Percentiles rank a stretch among this genome's conserved stretches.
Evolutionary conservation across 2,329 filamentous ascomycete genomes (phyloP).

Genomic region (Teratosphaeria zuluensis): DNA sequence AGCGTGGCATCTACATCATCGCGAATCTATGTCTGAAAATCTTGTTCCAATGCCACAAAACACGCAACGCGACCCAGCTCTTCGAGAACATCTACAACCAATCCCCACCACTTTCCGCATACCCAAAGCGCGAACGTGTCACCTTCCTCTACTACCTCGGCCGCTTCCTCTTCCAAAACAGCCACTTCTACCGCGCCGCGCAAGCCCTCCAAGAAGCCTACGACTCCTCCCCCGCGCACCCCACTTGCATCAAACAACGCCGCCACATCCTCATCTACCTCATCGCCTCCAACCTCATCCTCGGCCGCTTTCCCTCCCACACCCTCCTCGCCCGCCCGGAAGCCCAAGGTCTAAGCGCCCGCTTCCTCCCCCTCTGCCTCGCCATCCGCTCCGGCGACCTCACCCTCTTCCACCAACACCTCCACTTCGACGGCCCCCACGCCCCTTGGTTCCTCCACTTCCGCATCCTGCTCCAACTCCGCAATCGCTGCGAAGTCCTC

Average conservation of each 20-base stretch:
- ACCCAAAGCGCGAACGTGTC: constrained; percentile 76
- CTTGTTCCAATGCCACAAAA: constrained; percentile 78
- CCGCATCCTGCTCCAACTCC: constrained; percentile 65
- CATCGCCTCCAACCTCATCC: constrained; percentile 69
- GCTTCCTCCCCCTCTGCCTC: constrained; percentile 63
- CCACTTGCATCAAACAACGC: constrained; percentile 54
- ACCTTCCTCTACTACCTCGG: constrained; percentile 94
- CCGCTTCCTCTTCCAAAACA: constrained; percentile 77
- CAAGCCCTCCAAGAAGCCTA: constrained; percentile 72
- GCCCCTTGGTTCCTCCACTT: constrained; percentile 66
- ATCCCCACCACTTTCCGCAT: constrained; percentile 69
- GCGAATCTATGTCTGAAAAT: constrained; percentile 85
- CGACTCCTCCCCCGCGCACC: constrained; percentile 52
- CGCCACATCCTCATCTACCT: constrained; percentile 74
- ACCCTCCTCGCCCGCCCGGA: constrained; percentile 61
- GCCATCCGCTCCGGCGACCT: constrained; percentile 69
- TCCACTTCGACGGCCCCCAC: constrained; percentile 45
- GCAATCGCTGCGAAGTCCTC: constrained; percentile 67
- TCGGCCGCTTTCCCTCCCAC: constrained; percentile 70
- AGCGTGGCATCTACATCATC: constrained; percentile 80
- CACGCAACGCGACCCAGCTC: constrained; percentile 74
- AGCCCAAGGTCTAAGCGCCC: constrained; percentile 51
- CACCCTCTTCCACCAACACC: constrained; percentile 58
- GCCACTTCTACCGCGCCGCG: constrained; percentile 69
- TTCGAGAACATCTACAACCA: constrained; percentile 80